These are phyloP conservation scores for Escovopsis sp. DNA, from an alignment of 2,329 filamentous ascomycete genomes.

Conservation along the genomic window DNA sequence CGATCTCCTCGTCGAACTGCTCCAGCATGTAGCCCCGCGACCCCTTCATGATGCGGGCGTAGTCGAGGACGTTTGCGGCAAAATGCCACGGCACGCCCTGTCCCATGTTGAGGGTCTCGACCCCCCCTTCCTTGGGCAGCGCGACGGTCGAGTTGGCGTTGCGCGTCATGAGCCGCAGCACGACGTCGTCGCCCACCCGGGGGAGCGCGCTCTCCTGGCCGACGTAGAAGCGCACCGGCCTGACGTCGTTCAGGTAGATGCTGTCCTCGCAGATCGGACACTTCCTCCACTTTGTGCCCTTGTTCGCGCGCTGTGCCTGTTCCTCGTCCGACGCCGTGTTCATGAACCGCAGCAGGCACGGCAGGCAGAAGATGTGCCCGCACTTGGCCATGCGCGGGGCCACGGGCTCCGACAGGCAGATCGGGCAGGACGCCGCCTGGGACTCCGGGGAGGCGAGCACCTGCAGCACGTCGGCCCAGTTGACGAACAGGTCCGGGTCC, in stretches of 20 bases:
- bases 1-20: conserved; percentile 69
- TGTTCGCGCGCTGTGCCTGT: conserved; percentile 47
- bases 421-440: conserved; percentile 79
- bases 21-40: conserved; percentile 73
- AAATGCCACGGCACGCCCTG: conserved; percentile 91
- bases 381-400: conserved; percentile 95
- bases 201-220: conserved; percentile 76
- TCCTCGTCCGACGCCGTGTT: conserved; percentile 62
- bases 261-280: conserved; percentile 92
- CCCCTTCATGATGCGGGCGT: conserved; percentile 89
- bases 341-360: conserved; percentile 92
- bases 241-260: conserved; percentile 80
- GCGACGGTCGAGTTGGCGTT: conserved; percentile 71
- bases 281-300: conserved; percentile 73
- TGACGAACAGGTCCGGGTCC: conserved; percentile 77
- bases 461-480: conserved; percentile 85
- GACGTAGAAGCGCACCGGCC: conserved; percentile 79
- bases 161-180: conserved; percentile 73
- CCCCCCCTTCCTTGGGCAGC: conserved; percentile 65
- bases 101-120: conserved; percentile 50
- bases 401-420: conserved; percentile 83
- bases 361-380: conserved; percentile 90
- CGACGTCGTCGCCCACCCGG: conserved; percentile 73
- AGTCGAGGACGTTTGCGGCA: conserved; percentile 85
- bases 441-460: conserved; percentile 82